Base-by-base conservation (phyloP, 78 protist genomes). In the Emiliania huxleyi region DNA sequence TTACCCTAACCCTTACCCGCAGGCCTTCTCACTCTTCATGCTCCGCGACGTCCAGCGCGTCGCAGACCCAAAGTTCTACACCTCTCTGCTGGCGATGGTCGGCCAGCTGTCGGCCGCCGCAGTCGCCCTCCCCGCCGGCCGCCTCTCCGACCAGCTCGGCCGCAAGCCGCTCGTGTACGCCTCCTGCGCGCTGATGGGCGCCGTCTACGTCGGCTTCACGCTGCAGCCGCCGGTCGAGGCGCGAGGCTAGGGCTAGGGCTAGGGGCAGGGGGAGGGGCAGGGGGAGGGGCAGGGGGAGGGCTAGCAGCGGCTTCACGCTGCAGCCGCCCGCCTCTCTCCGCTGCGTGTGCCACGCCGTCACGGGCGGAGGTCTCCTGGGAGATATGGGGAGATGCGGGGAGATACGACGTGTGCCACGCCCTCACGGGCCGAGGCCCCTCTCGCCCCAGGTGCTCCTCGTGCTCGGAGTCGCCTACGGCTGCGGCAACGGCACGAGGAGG, bases 21-120 rank as follows among this genome's bases (percentile, higher is more conserved):
- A 92, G 29, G 94, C 94, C 38, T 92, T 92, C 90, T 5, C 19
- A 84, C 89, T 92, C 46, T 92, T 71, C 89, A 55, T 55, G 84
- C 84, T 92, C n/a, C 38, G 73, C 48, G 94, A 92, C 79, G 90
- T 77, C 35, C 69, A 55, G 69, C 26, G 90, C 19, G 84, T 84
- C 49, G 84, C 79, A 49, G 83, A 92, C 42, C 84, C 94, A 33
- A 45, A 15, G 52, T n/a, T 81, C 49, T 49, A 35, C 49, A 56
- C 75, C 33, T 25, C 90, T n/a, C 18, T 84, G 46, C 35, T 92
- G 19, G 94, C 90, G 18, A 42, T 92, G 83, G 43, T 81, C 56
- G 88, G 91, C 46, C 94, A 92, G 77, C 25, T 92, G 46, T 23
- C 79, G 19, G 94, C 91, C 38, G 90, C 75, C 38, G 33, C 19